Evolutionary conservation across 73 alveolate species (phyloP).

Genomic region (Effrenium voratum): DNA sequence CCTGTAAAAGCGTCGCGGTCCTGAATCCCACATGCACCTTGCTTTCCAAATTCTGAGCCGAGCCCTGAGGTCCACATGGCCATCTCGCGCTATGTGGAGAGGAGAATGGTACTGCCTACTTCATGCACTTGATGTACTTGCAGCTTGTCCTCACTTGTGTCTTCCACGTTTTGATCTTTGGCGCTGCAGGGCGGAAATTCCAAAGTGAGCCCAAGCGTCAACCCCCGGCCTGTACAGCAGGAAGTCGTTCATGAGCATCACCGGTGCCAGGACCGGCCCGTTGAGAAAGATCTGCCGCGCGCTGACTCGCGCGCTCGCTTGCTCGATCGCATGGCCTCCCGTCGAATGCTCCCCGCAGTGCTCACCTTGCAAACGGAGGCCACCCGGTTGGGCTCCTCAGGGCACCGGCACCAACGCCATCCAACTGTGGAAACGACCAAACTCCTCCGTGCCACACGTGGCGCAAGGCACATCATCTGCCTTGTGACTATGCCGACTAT

Average conservation of each 20-base stretch:
- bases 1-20: no score
- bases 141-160: no score
- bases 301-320: background rate
- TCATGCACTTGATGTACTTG: no score
- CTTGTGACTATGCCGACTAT: background rate
- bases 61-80: no score
- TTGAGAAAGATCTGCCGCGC: conserved; percentile 53
- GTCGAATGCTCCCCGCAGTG: conserved; percentile 39
- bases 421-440: background rate
- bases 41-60: no score
- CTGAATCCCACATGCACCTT: no score
- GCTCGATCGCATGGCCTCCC: background rate
- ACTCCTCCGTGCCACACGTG: background rate
- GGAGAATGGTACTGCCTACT: no score
- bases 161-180: no score
- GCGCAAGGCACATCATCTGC: background rate
- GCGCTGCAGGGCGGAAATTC: no score
- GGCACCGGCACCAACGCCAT: background rate
- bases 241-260: conserved; percentile 80
- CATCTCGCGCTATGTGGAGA: no score
- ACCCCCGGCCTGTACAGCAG: conserved; percentile 57
- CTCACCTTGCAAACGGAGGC: conserved; percentile 59
- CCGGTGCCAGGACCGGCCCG: conserved; percentile 91
- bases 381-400: conserved; percentile 56
- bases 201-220: background rate